Percentiles rank a stretch among this genome's conserved stretches.
Conservation (phyloP, 768 basidiomycete species). For the Amanita subjunquillea region DNA sequence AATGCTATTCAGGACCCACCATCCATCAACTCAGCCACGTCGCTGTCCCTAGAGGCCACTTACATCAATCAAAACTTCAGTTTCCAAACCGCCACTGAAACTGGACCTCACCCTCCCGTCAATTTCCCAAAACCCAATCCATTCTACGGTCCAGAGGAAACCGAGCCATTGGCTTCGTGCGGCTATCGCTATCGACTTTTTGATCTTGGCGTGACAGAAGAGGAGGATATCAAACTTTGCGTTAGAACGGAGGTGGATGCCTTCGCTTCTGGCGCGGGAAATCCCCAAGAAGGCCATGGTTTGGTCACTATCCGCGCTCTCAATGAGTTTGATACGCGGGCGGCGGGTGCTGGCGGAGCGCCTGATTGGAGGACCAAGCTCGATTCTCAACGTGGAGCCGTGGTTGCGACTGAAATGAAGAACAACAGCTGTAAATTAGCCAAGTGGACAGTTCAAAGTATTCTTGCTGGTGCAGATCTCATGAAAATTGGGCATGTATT, state of each 20-base stretch:
- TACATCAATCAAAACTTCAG: constrained; percentile 99
- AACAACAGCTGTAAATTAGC: constrained; percentile 98
- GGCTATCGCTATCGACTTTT: constrained; percentile 95
- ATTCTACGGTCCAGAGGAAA: constrained; percentile 90
- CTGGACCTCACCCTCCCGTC: constrained; percentile 45
- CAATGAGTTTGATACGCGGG: constrained; percentile 92
- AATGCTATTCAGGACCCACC: constrained; percentile 52
- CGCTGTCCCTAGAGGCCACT: constrained; percentile 92
- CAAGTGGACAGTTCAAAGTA: constrained; percentile 93
- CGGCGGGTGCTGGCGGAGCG: constrained; percentile 85
- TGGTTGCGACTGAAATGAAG: constrained; percentile 99
- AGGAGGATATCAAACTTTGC: constrained; percentile 85
- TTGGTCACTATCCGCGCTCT: constrained; percentile 88
- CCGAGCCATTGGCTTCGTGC: constrained; percentile 90
- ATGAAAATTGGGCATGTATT: constrained; percentile 85
- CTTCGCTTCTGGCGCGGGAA: constrained; percentile 52
- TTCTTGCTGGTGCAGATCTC: constrained; percentile 88
- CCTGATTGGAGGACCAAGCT: constrained; percentile 99
- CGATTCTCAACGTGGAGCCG: constrained; percentile 93
- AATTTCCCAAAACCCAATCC: constrained; percentile 87
- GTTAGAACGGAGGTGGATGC: constrained; percentile 97
- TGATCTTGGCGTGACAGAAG: constrained; percentile 82
- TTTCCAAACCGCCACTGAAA: constrained; percentile 88
- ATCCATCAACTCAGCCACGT: constrained; percentile 88
- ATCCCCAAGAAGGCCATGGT: constrained; percentile 60